Evolutionary conservation across 176 grass and related monocot genomes (phyloP).

Genomic region (Typha latifolia): DNA sequence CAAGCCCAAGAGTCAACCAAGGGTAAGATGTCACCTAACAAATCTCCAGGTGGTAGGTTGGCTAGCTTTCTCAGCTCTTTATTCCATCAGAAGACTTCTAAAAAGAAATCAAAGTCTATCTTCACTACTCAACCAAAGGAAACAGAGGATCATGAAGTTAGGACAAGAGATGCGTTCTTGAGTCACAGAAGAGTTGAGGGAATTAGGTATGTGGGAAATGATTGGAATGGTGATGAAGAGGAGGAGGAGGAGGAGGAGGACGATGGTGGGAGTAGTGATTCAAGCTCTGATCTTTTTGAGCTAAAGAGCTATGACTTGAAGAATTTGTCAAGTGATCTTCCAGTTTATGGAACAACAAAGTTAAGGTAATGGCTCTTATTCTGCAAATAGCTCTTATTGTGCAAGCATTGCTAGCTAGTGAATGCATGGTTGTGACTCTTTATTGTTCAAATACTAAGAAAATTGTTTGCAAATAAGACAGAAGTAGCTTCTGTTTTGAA

Average conservation of each 20-base stretch:
- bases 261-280: neutral
- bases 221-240: neutral
- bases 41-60: neutral
- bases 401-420: too few relatives aligned
- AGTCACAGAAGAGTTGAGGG: neutral
- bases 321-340: neutral
- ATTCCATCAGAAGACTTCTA: neutral
- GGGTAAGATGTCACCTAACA: neutral
- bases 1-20: neutral
- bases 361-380: neutral
- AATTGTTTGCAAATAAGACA: neutral
- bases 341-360: neutral
- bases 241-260: neutral
- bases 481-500: neutral
- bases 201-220: neutral
- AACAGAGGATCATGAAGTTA: neutral
- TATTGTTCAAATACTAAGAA: neutral
- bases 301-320: neutral
- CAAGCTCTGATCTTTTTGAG: conserved; percentile 2
- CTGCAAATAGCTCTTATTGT: neutral
- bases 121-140: neutral
- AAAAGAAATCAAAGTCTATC: neutral
- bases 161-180: neutral
- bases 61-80: conserved; percentile 2
- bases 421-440: neutral